Conservation (phyloP, 2,329 filamentous ascomycete species). For the Aschersonia sp. region DNA sequence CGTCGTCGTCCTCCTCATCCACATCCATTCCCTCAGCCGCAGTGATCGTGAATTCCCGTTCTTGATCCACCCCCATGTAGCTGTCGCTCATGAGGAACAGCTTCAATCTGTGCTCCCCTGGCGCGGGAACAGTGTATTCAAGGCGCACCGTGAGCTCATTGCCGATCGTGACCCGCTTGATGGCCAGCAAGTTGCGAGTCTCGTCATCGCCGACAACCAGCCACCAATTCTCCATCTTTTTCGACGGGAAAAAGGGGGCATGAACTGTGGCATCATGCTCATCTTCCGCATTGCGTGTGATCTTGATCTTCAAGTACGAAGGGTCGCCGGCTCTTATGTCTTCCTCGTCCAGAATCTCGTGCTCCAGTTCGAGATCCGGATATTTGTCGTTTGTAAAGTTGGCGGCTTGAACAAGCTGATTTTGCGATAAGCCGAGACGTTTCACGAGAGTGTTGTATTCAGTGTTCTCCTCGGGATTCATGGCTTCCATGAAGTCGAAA, state of each 20-base stretch:
- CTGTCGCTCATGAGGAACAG: constrained; percentile 94
- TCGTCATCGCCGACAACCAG: constrained; percentile 87
- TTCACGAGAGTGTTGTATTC: constrained; percentile 67
- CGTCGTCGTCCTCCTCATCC: constrained; percentile 71
- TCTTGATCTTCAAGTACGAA: constrained; percentile 67
- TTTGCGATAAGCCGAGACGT: constrained; percentile 62
- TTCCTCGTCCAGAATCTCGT: constrained; percentile 70
- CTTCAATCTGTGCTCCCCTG: constrained; percentile 77
- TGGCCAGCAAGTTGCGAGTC: constrained; percentile 73
- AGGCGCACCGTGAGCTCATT: constrained; percentile 63
- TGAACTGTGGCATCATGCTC: constrained; percentile 76
- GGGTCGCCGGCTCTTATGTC: constrained; percentile 68
- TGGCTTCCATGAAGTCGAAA: constrained; percentile 96
- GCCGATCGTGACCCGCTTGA: constrained; percentile 86
- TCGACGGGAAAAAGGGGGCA: constrained; percentile 81
- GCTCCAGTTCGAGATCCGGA: constrained; percentile 84
- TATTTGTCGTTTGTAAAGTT: constrained; percentile 94
- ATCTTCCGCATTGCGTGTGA: constrained; percentile 66
- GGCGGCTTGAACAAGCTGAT: constrained; percentile 76
- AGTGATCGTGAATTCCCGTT: constrained; percentile 71
- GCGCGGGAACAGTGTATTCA: constrained; percentile 74
- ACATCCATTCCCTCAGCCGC: constrained; percentile 92
- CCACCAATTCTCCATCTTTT: constrained; percentile 99
- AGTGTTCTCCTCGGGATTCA: constrained; percentile 88
- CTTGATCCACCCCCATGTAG: constrained; percentile 94